These are phyloP conservation scores for Hypoxylon perforatum DNA, from an alignment of 495 filamentous ascomycete genomes.

Conservation along the genomic window DNA sequence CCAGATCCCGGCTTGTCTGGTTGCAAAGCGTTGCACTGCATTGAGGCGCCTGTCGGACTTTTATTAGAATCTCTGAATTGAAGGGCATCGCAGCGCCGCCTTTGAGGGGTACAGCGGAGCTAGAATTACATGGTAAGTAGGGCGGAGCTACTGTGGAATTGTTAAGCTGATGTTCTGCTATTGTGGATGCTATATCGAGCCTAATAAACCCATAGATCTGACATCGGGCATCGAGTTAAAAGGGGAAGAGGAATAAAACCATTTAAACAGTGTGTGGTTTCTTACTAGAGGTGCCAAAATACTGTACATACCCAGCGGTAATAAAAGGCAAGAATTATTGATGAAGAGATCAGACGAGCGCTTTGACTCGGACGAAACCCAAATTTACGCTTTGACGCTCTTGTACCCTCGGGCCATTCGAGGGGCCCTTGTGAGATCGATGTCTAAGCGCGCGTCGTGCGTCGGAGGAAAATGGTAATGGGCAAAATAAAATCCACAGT, in stretches of 20 bases:
- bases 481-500: constrained; percentile 3
- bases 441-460: constrained; percentile 40
- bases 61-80: constrained; percentile 37
- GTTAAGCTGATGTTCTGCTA: too few species aligned
- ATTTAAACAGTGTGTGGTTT: constrained; percentile 1
- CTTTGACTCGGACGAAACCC: constrained; percentile 43
- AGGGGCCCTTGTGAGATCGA: constrained; percentile 38
- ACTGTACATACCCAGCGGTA: too few species aligned
- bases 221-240: constrained; percentile 14
- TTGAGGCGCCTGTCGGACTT: constrained; percentile 34
- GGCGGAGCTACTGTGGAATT: constrained; percentile 17
- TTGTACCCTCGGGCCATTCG: constrained; percentile 31
- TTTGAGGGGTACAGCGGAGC: too few species aligned
- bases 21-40: constrained; percentile 30
- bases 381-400: constrained; percentile 43
- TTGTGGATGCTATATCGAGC: too few species aligned
- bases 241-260: background rate
- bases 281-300: background rate
- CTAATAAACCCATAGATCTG: too few species aligned
- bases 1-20: background rate
- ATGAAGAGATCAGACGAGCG: constrained; percentile 43
- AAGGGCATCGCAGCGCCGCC: constrained; percentile 38
- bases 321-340: constrained; percentile 17
- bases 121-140: constrained; percentile 10
- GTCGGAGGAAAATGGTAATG: constrained; percentile 32